A percentile compares a stretch with the other conserved stretches of the same genome.
phyloP scores from a whole-genome alignment of 2,329 filamentous ascomycete species.

The Didymella sp. region DNA sequence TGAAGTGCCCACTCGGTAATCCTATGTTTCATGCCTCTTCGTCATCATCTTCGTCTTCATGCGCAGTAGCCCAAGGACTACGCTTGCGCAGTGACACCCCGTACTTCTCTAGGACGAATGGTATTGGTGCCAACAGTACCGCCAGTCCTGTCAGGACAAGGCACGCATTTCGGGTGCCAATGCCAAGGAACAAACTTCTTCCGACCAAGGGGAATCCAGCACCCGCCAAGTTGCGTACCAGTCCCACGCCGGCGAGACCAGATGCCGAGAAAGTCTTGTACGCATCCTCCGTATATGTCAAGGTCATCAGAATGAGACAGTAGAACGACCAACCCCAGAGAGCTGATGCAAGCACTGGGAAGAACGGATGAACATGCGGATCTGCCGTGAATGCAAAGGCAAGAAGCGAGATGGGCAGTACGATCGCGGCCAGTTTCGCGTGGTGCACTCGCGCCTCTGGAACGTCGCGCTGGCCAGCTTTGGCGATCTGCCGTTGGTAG shows the following conservation, averaged over 20 bases:
- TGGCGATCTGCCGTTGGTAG: constrained; percentile 48
- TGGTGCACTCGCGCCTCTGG: constrained; percentile 55
- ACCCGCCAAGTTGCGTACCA: constrained; percentile 50
- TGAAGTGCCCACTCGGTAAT: background rate
- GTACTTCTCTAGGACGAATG: constrained; percentile 44
- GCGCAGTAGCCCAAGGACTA: constrained; percentile 51
- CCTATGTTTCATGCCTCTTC: constrained; percentile 1
- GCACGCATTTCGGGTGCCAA: constrained; percentile 43
- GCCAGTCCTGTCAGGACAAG: constrained; percentile 41
- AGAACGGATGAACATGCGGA: constrained; percentile 45
- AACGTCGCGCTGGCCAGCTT: constrained; percentile 43
- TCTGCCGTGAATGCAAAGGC: constrained; percentile 48
- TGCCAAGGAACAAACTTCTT: constrained; percentile 36
- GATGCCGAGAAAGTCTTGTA: constrained; percentile 56
- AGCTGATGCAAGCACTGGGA: constrained; percentile 58
- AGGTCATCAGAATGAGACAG: constrained; percentile 58
- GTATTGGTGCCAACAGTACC: constrained; percentile 41
- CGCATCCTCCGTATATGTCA: constrained; percentile 58
- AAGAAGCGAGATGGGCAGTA: constrained; percentile 45
- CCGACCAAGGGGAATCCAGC: constrained; percentile 45
- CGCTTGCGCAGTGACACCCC: constrained; percentile 45
- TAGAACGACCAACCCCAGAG: constrained; percentile 62
- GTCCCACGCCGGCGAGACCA: constrained; percentile 52
- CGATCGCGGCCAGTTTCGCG: constrained; percentile 51
- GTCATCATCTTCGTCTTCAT: constrained; percentile 45